phyloP scores from a whole-genome alignment of 305 asterid genomes.

The Solanum hybrid region DNA sequence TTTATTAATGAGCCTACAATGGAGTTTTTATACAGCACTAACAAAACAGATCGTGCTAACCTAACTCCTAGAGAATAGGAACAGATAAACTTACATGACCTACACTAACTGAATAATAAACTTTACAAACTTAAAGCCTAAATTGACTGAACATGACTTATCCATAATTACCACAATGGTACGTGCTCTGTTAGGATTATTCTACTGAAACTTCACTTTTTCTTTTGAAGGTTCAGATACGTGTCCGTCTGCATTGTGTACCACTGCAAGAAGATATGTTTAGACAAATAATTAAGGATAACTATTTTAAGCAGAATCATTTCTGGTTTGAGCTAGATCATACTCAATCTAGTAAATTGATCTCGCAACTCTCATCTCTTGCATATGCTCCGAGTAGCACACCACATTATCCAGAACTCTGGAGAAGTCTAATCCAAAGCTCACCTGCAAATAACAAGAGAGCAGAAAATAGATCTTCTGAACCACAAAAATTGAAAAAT shows the following conservation, averaged over 20 bases:
- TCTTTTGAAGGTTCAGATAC: slow-evolving; percentile 56
- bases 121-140: too few species aligned
- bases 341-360: slow-evolving; percentile 57
- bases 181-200: background rate
- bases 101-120: too few species aligned
- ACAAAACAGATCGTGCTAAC: too few species aligned
- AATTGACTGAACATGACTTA: too few species aligned
- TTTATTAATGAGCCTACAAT: too few species aligned
- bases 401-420: slow-evolving; percentile 12
- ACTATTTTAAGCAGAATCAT: slow-evolving; percentile 40
- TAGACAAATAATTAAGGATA: slow-evolving; percentile 56
- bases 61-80: too few species aligned
- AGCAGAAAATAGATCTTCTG: slow-evolving; percentile 14
- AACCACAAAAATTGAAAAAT: slow-evolving; percentile 16
- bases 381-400: slow-evolving; percentile 35
- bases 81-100: too few species aligned
- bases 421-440: slow-evolving; percentile 2
- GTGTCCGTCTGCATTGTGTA: slow-evolving; percentile 45
- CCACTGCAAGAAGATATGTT: slow-evolving; percentile 48
- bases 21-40: too few species aligned
- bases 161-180: too few species aligned
- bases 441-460: slow-evolving; percentile 8
- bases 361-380: slow-evolving; percentile 39
- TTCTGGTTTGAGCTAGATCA: slow-evolving; percentile 90
- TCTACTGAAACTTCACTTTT: background rate